A percentile compares a stretch with the other conserved stretches of the same genome.
phyloP scores from a whole-genome alignment of 2,329 filamentous ascomycete species.

The Arthrocladium fulminans region DNA sequence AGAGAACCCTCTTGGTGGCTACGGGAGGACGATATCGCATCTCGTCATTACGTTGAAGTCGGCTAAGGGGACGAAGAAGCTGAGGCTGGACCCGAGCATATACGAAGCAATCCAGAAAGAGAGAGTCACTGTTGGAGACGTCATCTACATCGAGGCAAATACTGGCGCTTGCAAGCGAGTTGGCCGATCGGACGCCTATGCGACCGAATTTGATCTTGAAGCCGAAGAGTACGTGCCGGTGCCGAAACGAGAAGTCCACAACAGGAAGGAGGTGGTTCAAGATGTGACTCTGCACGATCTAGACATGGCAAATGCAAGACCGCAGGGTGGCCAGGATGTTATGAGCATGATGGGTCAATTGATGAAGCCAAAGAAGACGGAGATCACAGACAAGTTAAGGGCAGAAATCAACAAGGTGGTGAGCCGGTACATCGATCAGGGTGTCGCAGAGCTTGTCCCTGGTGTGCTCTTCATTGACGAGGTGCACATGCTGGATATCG shows the following conservation, averaged over 20 bases:
- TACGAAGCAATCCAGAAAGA: conserved; percentile 99
- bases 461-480: conserved; percentile 98
- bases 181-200: conserved; percentile 90
- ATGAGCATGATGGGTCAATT: conserved; percentile 99
- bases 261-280: conserved; percentile 99
- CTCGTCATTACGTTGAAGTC: conserved; percentile 91
- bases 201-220: conserved; percentile 96
- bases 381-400: conserved; percentile 95
- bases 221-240: conserved; percentile 98
- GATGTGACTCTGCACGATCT: conserved; percentile 96
- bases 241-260: conserved; percentile 97
- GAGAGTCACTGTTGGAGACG: conserved; percentile 87
- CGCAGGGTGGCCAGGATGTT: conserved; percentile 95
- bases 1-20: conserved; percentile 92
- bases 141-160: conserved; percentile 98
- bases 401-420: conserved; percentile 98
- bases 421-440: conserved; percentile 97
- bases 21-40: conserved; percentile 95
- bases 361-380: conserved; percentile 99
- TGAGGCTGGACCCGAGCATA: conserved; percentile 92
- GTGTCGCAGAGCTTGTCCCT: conserved; percentile 93
- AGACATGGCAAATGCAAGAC: conserved; percentile 88
- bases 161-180: conserved; percentile 97
- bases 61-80: conserved; percentile 93
- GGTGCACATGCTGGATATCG: conserved; percentile 98